phyloP scores from a whole-genome alignment of 495 filamentous ascomycete genomes.

The Hypoxylon lenormandii region DNA sequence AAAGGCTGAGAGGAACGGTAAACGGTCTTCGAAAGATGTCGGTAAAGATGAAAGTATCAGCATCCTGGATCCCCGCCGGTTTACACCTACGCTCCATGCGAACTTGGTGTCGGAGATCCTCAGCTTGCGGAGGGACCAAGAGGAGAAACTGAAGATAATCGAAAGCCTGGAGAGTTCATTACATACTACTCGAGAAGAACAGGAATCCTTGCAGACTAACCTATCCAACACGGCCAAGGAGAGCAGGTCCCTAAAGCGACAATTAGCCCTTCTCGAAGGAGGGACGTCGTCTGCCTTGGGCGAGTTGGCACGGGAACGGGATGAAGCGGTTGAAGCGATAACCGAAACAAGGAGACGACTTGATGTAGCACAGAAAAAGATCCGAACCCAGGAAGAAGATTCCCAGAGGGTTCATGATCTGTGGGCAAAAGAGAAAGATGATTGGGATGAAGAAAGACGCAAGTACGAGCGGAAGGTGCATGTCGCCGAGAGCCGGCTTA shows the following conservation, averaged over 20 bases:
- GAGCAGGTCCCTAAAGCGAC: constrained; percentile 80
- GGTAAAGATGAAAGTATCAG: constrained; percentile 78
- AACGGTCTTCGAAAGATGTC: constrained; percentile 67
- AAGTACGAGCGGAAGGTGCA: constrained; percentile 84
- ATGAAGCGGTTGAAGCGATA: constrained; percentile 80
- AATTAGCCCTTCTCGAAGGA: constrained; percentile 85
- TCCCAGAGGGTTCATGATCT: constrained; percentile 76
- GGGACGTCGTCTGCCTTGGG: constrained; percentile 85
- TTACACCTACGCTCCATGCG: constrained; percentile 94
- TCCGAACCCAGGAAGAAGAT: constrained; percentile 85
- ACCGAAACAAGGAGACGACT: constrained; percentile 81
- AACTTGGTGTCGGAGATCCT: constrained; percentile 95
- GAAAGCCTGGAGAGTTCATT: constrained; percentile 83
- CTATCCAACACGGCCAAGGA: constrained; percentile 76
- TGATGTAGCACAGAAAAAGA: constrained; percentile 79
- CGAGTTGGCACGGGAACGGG: constrained; percentile 84
- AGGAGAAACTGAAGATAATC: constrained; percentile 84
- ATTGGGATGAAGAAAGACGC: constrained; percentile 83
- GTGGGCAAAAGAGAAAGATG: constrained; percentile 83
- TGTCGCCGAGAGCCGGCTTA: constrained; percentile 85
- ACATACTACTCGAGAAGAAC: constrained; percentile 76
- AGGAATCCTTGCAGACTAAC: constrained; percentile 72
- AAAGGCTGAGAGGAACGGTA: constrained; percentile 60
- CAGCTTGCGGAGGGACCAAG: constrained; percentile 83
- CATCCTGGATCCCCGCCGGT: constrained; percentile 85